Conservation (phyloP, 2,329 filamentous ascomycete genomes). For the Ampelomyces quisqualis region DNA sequence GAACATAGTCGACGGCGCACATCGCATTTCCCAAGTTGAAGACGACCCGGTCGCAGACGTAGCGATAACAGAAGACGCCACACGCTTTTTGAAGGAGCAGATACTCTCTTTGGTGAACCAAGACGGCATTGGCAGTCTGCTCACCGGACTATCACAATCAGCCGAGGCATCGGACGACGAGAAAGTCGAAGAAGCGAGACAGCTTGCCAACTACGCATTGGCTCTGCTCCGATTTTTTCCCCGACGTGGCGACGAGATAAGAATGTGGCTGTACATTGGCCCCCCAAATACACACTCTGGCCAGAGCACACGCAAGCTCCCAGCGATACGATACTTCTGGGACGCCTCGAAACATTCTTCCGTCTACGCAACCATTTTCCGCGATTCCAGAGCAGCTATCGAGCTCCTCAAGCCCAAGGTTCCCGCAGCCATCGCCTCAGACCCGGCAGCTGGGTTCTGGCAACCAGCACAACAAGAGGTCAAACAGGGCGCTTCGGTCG, state of each 20-base stretch:
- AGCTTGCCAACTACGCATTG: conserved; percentile 82
- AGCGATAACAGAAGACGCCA: conserved; percentile 29
- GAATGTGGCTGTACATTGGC: conserved; percentile 89
- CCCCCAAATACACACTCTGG: conserved; percentile 53
- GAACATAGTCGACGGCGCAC: conserved; percentile 55
- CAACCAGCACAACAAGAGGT: conserved; percentile 36
- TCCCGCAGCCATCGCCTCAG: conserved; percentile 4
- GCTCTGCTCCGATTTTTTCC: conserved; percentile 86
- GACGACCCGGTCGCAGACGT: conserved; percentile 19
- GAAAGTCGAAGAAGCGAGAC: conserved; percentile 62
- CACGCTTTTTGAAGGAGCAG: conserved; percentile 61
- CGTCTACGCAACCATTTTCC: conserved; percentile 59
- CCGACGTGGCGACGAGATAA: conserved; percentile 77
- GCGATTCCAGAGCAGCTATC: conserved; percentile 60
- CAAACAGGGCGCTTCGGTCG: conserved; percentile 46
- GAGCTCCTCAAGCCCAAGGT: conserved; percentile 53
- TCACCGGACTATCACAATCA: conserved; percentile 49
- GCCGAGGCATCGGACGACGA: conserved; percentile 40
- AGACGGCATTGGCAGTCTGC: conserved; percentile 67
- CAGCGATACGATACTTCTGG: conserved; percentile 85
- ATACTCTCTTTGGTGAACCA: conserved; percentile 72
- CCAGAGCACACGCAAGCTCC: conserved; percentile 47
- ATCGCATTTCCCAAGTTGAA: conserved; percentile 32
- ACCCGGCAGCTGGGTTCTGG: conserved; percentile 28
- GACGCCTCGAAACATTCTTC: conserved; percentile 60